These are phyloP conservation scores for Lentinula boryana DNA, from an alignment of 768 basidiomycete genomes.

Conservation along the genomic window DNA sequence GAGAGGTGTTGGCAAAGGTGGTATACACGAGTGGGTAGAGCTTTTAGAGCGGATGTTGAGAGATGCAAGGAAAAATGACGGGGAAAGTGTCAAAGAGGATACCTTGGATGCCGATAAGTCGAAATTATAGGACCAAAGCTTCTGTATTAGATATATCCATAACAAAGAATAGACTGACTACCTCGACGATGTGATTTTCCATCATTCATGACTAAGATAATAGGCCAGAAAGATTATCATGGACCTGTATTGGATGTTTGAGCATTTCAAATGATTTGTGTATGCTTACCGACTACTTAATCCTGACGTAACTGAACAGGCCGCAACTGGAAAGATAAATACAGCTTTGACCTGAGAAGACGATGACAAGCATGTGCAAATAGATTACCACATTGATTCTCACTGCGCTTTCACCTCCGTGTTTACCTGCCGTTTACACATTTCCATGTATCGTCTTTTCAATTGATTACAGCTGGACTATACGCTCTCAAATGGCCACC, in stretches of 20 bases:
- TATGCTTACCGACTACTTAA: no score
- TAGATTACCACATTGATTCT: not conserved
- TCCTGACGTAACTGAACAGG: no score
- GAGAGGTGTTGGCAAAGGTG: conserved; percentile 53
- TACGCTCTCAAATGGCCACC: conserved; percentile 42
- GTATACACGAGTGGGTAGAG: conserved; percentile 56
- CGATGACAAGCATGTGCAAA: not conserved
- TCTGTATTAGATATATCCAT: no score
- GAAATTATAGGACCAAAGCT: not conserved
- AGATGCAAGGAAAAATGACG: not conserved
- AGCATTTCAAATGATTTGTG: no score
- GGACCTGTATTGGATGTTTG: no score
- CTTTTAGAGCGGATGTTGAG: conserved; percentile 27
- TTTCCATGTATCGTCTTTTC: not conserved
- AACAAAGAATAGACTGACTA: no score
- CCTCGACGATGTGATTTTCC: no score
- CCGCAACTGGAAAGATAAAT: not conserved
- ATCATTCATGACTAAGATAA: no score
- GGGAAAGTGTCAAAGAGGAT: not conserved
- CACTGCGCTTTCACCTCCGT: no score
- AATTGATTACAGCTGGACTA: not conserved
- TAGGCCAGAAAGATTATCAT: no score
- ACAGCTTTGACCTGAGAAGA: not conserved
- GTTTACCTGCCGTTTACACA: no score
- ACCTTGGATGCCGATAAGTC: not conserved